Evolutionary conservation across 148 eudicot genomes (phyloP), one percentile per base, ranked within the genome.

Genomic region (Spergularia marina): DNA sequence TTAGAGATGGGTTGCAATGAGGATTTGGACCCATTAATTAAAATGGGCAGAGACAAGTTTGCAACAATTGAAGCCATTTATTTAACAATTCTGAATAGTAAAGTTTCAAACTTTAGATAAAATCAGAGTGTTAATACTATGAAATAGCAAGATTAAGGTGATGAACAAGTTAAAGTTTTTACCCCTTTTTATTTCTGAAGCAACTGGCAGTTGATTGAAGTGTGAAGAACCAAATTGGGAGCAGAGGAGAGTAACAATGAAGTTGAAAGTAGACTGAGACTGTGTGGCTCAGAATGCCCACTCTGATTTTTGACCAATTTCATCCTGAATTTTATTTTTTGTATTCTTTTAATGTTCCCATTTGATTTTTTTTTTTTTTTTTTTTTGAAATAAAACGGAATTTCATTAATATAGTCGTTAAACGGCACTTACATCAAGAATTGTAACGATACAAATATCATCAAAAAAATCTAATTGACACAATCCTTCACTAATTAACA

Each of bases 41-140:
- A 15, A 71, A 87, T 70, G 8, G 95, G 85, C n/a, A 88, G 80
- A 21, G 84, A 70, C 21, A 90, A 72, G 61, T 75, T 83, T 65
- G 89, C 88, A 61, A 90, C 61, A 13, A 87, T 71, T 39, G 90
- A 81, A 84, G 97, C 98, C 98, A 94, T 94, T 25, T 7, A 64
- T 73, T 51, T 49, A 58, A 47, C 79, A 30, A 30, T 30, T 30
- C 83, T 75, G 78, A n/a, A 73, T 68, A 62, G 40, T 20, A 12
- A 34, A 52, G 51, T 68, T 15, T 21, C 23, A 49, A 59, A 47
- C 68, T 30, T 51, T 52, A 51, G 60, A 49, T 17, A n/a, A 47
- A 69, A 76, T 47, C 20, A n/a, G 30, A 40, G 14, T 54, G 53
- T 40, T 56, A 39, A 12, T 54, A 39, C 21, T 12, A 52, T 17